Evolutionary conservation across 176 grass and related monocot species (phyloP).

Genomic region (Pharus latifolius): DNA sequence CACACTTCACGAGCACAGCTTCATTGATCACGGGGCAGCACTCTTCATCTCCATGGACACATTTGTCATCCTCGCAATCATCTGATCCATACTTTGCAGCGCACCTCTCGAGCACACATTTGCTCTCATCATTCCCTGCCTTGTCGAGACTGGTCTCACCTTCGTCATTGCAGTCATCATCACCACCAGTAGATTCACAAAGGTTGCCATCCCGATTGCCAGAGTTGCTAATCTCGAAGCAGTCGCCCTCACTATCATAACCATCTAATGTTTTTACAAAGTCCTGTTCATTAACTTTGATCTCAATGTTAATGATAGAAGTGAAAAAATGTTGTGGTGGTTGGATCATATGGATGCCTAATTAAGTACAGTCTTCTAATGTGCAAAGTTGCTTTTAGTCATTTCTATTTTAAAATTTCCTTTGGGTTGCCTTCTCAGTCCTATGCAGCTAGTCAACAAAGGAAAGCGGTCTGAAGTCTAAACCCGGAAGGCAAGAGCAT

Average conservation of each 20-base stretch:
- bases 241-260: background rate
- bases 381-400: background rate
- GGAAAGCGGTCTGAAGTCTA: background rate
- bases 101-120: background rate
- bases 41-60: background rate
- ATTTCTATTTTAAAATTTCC: background rate
- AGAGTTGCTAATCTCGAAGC: background rate
- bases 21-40: too few species aligned
- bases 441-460: background rate
- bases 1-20: background rate
- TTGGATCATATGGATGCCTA: background rate
- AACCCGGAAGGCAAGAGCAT: background rate
- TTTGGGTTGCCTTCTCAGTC: background rate
- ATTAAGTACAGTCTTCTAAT: background rate
- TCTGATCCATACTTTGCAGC: background rate
- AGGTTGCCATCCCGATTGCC: too few species aligned
- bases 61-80: background rate
- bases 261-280: background rate
- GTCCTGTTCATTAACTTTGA: constrained; percentile 6
- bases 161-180: background rate
- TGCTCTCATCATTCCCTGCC: background rate
- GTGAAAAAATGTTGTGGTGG: constrained; percentile 1
- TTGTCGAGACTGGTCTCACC: background rate
- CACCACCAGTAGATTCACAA: background rate
- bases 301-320: constrained; percentile 30